phyloP scores from a whole-genome alignment of 805 yeast genomes.

The Saccharomycopsis schoenii region DNA sequence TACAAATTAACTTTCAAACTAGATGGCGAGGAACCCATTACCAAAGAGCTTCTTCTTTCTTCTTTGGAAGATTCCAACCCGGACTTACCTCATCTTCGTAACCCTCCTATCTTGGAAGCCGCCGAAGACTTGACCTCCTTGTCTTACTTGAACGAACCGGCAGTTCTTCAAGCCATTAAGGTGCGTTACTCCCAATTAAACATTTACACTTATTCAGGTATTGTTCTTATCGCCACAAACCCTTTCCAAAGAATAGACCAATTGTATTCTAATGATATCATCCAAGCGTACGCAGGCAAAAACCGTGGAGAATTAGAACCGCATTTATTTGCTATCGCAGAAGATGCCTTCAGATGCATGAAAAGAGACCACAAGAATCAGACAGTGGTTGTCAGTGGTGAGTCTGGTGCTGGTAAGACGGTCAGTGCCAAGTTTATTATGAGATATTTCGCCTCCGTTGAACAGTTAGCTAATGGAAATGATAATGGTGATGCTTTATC shows the following conservation, averaged over 20 bases:
- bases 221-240: constrained; percentile 90
- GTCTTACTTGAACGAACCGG: constrained; percentile 91
- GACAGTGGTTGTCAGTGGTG: constrained; percentile 95
- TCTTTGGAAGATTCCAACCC: constrained; percentile 41
- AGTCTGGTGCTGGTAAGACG: constrained; percentile 98
- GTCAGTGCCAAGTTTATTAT: constrained; percentile 94
- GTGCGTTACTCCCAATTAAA: constrained; percentile 81
- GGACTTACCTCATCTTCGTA: constrained; percentile 68
- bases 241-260: constrained; percentile 92
- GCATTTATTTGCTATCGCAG: constrained; percentile 94
- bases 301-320: constrained; percentile 94
- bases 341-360: constrained; percentile 95
- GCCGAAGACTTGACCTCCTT: constrained; percentile 90
- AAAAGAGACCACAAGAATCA: constrained; percentile 76
- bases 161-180: constrained; percentile 87
- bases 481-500: constrained; percentile 36
- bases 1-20: constrained; percentile 40
- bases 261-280: constrained; percentile 81
- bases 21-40: constrained; percentile 32
- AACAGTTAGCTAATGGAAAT: constrained; percentile 30
- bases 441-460: constrained; percentile 96
- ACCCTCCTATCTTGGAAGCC: constrained; percentile 86
- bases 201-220: constrained; percentile 94
- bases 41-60: constrained; percentile 15
- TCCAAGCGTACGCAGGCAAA: constrained; percentile 89